These are phyloP conservation scores for Aureobasidium sp. DNA, from an alignment of 2,329 filamentous ascomycete genomes.

Conservation along the genomic window DNA sequence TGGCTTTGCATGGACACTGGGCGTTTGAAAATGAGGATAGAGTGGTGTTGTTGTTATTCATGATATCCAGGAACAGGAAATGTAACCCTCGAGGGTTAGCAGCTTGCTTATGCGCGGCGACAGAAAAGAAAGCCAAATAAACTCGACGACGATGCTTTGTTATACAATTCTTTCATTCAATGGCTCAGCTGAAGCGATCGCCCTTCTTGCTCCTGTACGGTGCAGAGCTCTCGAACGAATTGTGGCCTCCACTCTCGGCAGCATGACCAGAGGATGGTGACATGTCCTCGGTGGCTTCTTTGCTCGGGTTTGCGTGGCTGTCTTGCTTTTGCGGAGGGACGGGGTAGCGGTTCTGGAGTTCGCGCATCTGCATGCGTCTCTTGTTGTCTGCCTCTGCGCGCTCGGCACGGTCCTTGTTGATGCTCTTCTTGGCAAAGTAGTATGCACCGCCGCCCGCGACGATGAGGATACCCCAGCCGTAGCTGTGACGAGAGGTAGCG, in stretches of 20 bases:
- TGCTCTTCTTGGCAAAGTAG: constrained; percentile 88
- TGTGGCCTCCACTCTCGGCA: constrained; percentile 61
- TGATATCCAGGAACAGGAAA: neutral
- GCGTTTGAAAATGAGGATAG: neutral
- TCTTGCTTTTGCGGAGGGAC: constrained; percentile 7
- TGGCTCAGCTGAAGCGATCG: constrained; percentile 58
- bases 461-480: constrained; percentile 86
- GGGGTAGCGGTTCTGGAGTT: constrained; percentile 13
- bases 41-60: neutral
- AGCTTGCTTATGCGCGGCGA: neutral
- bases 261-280: constrained; percentile 73
- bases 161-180: neutral
- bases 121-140: neutral
- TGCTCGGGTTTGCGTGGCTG: constrained; percentile 51
- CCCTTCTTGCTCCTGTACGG: constrained; percentile 74
- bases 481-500: constrained; percentile 42
- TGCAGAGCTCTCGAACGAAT: constrained; percentile 73
- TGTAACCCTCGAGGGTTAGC: neutral
- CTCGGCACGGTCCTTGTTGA: constrained; percentile 77
- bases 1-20: neutral
- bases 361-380: constrained; percentile 29
- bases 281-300: constrained; percentile 68
- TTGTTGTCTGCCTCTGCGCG: constrained; percentile 63
- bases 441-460: constrained; percentile 84
- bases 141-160: neutral